Evolutionary conservation across 192 early-diverging fungal species (phyloP).

Genomic region (Piromyces finnis): DNA sequence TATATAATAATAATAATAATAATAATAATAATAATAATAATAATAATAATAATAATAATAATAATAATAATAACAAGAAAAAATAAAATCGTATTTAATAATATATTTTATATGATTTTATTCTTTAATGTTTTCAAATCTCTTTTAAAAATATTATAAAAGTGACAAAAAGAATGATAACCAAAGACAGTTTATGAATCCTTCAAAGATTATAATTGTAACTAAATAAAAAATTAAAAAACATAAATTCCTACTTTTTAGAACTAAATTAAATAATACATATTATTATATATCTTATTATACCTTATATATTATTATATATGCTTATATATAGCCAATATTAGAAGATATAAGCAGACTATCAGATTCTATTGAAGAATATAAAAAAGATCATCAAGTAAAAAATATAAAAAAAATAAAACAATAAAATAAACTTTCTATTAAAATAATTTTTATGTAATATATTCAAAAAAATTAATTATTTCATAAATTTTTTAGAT

Average conservation of each 20-base stretch:
- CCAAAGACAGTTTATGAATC: not conserved
- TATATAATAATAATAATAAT: not conserved
- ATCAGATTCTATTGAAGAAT: not conserved
- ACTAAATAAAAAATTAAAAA: not conserved
- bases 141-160: too few relatives aligned
- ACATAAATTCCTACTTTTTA: not conserved
- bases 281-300: too few relatives aligned
- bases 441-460: too few relatives aligned
- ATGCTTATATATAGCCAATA: not conserved
- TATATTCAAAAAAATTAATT: too few relatives aligned
- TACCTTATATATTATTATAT: too few relatives aligned
- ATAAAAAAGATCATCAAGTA: not conserved
- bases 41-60: too few relatives aligned
- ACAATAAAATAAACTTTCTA: too few relatives aligned
- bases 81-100: too few relatives aligned
- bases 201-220: not conserved
- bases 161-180: not conserved
- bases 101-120: not conserved
- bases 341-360: not conserved
- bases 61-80: too few relatives aligned
- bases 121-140: not conserved
- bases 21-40: too few relatives aligned
- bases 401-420: too few relatives aligned
- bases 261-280: too few relatives aligned
- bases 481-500: not conserved